These are phyloP conservation scores for Lophiotrema nucula DNA, from an alignment of 495 filamentous ascomycete genomes.

Conservation along the genomic window DNA sequence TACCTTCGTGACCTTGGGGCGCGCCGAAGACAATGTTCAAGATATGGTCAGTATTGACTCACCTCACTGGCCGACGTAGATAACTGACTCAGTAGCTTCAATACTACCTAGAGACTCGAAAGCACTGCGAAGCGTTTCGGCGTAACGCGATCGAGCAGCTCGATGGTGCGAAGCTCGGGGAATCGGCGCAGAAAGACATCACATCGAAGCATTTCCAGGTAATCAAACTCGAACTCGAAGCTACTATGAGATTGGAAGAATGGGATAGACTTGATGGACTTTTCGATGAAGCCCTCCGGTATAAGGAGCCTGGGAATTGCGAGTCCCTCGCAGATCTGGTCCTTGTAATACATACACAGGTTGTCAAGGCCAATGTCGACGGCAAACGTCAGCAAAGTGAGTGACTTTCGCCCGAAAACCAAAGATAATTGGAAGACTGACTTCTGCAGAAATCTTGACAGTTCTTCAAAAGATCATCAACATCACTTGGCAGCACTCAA, in stretches of 20 bases:
- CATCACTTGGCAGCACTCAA: slow-evolving; percentile 54
- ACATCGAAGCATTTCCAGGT: slow-evolving; percentile 60
- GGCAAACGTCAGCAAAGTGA: slow-evolving; percentile 27
- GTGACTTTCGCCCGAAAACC: background rate
- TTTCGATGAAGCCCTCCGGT: slow-evolving; percentile 47
- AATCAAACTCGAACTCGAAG: slow-evolving; percentile 74
- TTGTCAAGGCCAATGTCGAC: slow-evolving; percentile 17
- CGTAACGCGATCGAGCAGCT: slow-evolving; percentile 35
- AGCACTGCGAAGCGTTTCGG: slow-evolving; percentile 57
- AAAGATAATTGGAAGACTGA: slow-evolving; percentile 2
- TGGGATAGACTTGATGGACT: slow-evolving; percentile 67
- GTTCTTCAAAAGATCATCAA: slow-evolving; percentile 58
- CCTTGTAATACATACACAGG: slow-evolving; percentile 33
- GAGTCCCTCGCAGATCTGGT: slow-evolving; percentile 42
- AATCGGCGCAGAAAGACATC: slow-evolving; percentile 52
- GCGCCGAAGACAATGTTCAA: slow-evolving; percentile 62
- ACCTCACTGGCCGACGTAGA: too few species aligned
- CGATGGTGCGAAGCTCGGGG: slow-evolving; percentile 40
- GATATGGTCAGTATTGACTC: slow-evolving; percentile 25
- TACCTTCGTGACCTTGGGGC: slow-evolving; percentile 59
- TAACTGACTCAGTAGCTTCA: slow-evolving; percentile 49
- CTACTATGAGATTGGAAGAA: slow-evolving; percentile 60
- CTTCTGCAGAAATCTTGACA: slow-evolving; percentile 19
- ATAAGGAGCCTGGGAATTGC: slow-evolving; percentile 30
- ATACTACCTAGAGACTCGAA: slow-evolving; percentile 59